Base-by-base conservation (phyloP, 352 stramenopile genomes). In the Phytophthora pinifolia region DNA sequence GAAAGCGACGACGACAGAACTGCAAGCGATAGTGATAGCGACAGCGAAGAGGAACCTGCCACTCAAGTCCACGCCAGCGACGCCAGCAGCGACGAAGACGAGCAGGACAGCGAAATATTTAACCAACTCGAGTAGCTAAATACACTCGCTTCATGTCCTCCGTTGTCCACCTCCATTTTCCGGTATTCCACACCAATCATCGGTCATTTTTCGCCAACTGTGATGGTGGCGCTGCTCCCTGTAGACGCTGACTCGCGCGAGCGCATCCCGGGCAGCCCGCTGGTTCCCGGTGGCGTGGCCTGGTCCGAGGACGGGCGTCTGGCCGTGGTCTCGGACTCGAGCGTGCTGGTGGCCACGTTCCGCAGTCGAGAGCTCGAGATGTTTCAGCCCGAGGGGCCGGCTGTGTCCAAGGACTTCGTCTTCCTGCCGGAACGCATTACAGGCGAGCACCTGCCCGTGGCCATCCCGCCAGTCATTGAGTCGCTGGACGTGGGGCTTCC, bases 321-420 rank as follows among this genome's bases (percentile, higher is more conserved):
- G 13, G 79, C 79, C 15, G 74, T 89, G 8, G 81, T 92, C 25
- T 83, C 79, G 9, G 81, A 94, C 53, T 62, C 79, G 5, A 89
- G 67, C 56, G 61, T 94, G n/a, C 54, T 92, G 22, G 82, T 94
- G 54, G 79, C 82, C 32, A 92, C 79, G 15, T 94, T 91, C 59
- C 62, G 76, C 48, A 91, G 75, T 51, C 79, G 78, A 33, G 81
- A 94, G 44, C 71, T 94, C 36, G 80, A 90, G 54, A 83, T 91
- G 67, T 94, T 86, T 56, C 69, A 92, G 59, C 79, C 87, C 41
- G 65, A 89, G 54, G 72, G 68, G n/a, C 81, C 84, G 4, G 73
- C 76, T 4, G 68, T 94, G 46, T 91, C 84, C 51, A 90, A 91
- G 63, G 86, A 79, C 70, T 89, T 89, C 44, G 73, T 94, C n/a